Conservation (phyloP, 73 alveolate genomes). For the Paramecium primaurelia region DNA sequence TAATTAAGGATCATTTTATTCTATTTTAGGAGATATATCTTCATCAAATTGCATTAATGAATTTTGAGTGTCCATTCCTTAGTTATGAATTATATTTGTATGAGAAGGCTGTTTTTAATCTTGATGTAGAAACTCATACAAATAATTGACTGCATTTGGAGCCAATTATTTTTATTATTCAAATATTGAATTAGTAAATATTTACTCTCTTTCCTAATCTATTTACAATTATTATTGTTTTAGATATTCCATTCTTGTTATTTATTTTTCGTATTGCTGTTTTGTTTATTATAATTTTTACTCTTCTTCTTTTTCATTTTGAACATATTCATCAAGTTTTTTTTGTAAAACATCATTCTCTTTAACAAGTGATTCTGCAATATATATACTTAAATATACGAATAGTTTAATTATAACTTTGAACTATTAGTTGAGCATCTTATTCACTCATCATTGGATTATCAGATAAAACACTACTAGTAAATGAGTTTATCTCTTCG, state of each 20-base stretch:
- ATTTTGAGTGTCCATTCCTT: conserved; percentile 4
- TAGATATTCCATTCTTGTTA: conserved; percentile 8
- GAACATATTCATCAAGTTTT: neutral
- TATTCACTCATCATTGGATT: conserved; percentile 44
- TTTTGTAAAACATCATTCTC: neutral
- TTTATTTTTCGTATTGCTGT: neutral
- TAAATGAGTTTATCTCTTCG: conserved; percentile 12
- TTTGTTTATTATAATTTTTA: neutral
- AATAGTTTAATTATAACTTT: neutral
- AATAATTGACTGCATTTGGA: neutral
- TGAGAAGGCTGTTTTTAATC: neutral
- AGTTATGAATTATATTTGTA: neutral
- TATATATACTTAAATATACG: neutral
- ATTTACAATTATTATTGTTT: neutral
- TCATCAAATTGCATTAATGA: conserved; percentile 50
- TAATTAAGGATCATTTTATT: neutral
- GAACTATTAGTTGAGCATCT: neutral
- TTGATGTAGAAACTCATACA: neutral
- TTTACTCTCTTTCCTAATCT: conserved; percentile 24
- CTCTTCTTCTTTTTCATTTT: conserved; percentile 15
- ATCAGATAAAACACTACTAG: conserved; percentile 15
- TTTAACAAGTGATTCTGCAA: neutral
- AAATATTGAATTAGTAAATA: neutral
- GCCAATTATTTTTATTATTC: neutral
- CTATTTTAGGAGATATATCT: neutral